phyloP scores from a whole-genome alignment of 108 stramenopile species.

The Schizochytrium sp. region DNA sequence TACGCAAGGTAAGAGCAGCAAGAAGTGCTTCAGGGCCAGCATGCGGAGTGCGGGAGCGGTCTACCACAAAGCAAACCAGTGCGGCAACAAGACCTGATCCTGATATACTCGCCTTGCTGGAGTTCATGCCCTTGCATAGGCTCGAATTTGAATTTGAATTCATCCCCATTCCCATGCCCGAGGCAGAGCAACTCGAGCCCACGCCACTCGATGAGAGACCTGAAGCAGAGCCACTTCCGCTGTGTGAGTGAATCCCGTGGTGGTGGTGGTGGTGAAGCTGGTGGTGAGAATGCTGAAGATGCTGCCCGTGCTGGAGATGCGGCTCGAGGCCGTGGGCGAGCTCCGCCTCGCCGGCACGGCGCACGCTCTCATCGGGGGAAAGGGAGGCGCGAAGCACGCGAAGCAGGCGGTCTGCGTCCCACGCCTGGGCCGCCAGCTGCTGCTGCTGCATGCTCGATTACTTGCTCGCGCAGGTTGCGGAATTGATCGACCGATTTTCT shows the following conservation, averaged over 20 bases:
- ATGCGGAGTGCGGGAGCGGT: conserved; percentile 20
- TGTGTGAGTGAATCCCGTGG: too few relatives aligned
- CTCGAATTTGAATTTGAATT: too few relatives aligned
- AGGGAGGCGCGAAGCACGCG: conserved; percentile 23
- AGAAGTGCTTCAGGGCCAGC: conserved; percentile 15
- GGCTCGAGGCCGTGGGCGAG: background rate
- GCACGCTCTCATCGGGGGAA: background rate
- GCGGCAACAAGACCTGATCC: background rate
- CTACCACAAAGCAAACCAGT: background rate
- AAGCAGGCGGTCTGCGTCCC: conserved; percentile 6
- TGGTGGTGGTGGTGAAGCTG: too few relatives aligned
- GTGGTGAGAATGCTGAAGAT: too few relatives aligned
- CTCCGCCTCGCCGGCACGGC: conserved; percentile 7
- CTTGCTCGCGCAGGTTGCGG: too few relatives aligned
- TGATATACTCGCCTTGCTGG: background rate
- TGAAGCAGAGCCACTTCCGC: too few relatives aligned
- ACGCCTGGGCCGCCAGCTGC: background rate
- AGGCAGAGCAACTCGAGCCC: too few relatives aligned
- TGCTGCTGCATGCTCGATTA: background rate
- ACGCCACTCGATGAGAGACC: too few relatives aligned
- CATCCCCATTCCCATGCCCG: too few relatives aligned
- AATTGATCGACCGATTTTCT: too few relatives aligned
- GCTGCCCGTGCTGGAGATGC: too few relatives aligned
- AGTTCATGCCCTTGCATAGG: background rate
- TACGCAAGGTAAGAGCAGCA: background rate